Base-by-base conservation (phyloP, 202 grass and related monocot genomes). In the Bolboschoenoplectus hybrid region DNA sequence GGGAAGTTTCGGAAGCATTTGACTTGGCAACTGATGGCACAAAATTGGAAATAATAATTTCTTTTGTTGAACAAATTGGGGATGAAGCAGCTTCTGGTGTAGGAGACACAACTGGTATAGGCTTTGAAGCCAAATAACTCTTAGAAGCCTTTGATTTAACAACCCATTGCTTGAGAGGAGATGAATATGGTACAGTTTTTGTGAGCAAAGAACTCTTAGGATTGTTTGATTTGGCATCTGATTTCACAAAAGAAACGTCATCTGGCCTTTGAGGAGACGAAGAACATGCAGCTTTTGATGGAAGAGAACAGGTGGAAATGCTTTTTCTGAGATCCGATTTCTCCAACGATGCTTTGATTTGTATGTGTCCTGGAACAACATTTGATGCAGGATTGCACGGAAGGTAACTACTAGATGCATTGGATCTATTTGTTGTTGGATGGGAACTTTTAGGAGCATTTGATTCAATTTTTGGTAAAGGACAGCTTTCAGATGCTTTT, bases 101-200 rank as follows among this genome's bases (percentile, higher is more conserved):
- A 26, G 69, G 17, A 26, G 67, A 71, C 1, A 6, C 16, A 9
- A 0, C 7, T 46, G 7, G 7, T 71, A 71, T 71, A 46, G 68
- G 17, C 3, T 45, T 71, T 46, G 68, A 71, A 46, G 7, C 11
- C 14, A 20, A 0, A 57, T 26, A 60, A 80, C 6, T 5, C 1
- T 14, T 9, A 60, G 76, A 80, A 51, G 34, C 2, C 32, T 80
- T 80, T 9, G 76, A 41, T 80, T 43, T 80, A 16, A n/a, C 38
- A 43, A 80, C 52, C 3, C 1, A 43, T 80, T 80, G 5, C 13
- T n/a, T 16, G 56, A 38, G 43, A 58, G 17, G 16, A 26, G 63
- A 67, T 67, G 35, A 67, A 67, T 12, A 39, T 34, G 10, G 34
- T 36, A 66, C 34, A 39, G 9, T 39, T 39, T 9, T 39, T 4